phyloP scores from a whole-genome alignment of 140 eudicot genomes.

The Stevia rebaudiana region DNA sequence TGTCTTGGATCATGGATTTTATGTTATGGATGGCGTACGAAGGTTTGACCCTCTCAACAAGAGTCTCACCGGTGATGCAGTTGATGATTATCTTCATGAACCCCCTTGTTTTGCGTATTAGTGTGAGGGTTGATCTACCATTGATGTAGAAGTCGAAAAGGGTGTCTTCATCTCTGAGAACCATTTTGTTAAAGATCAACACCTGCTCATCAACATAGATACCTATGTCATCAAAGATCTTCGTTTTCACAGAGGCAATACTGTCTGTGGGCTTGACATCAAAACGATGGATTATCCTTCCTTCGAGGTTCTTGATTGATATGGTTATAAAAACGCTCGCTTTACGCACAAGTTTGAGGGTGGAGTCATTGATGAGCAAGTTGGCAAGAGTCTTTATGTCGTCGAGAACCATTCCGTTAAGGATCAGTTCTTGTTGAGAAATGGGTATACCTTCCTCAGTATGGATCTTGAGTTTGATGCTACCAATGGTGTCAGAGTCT shows the following conservation, averaged over 20 bases:
- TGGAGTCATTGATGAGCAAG: not conserved
- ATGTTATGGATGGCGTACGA: not conserved
- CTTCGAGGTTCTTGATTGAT: too few relatives aligned
- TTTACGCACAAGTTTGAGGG: not conserved
- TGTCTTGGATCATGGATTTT: not conserved
- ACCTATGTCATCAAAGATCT: not conserved
- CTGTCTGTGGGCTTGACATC: too few relatives aligned
- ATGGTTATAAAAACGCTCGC: not conserved
- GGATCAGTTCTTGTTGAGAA: not conserved
- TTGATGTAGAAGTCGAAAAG: not conserved
- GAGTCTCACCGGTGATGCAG: not conserved
- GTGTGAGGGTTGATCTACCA: not conserved
- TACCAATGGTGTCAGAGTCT: too few relatives aligned
- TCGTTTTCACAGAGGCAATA: conserved; percentile 2
- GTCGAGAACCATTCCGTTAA: not conserved
- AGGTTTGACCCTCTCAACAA: not conserved
- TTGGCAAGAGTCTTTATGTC: not conserved
- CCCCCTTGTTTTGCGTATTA: not conserved
- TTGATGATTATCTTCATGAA: not conserved
- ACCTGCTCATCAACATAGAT: not conserved
- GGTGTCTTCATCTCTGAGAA: not conserved
- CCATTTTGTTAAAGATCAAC: not conserved
- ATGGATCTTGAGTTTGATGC: not conserved
- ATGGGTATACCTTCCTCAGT: not conserved
- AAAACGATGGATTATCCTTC: too few relatives aligned